Percentiles rank a stretch among this genome's conserved stretches.
These are phyloP conservation scores for Epichloe uncinata DNA, from an alignment of 2,329 filamentous ascomycete genomes.

Conservation along the genomic window DNA sequence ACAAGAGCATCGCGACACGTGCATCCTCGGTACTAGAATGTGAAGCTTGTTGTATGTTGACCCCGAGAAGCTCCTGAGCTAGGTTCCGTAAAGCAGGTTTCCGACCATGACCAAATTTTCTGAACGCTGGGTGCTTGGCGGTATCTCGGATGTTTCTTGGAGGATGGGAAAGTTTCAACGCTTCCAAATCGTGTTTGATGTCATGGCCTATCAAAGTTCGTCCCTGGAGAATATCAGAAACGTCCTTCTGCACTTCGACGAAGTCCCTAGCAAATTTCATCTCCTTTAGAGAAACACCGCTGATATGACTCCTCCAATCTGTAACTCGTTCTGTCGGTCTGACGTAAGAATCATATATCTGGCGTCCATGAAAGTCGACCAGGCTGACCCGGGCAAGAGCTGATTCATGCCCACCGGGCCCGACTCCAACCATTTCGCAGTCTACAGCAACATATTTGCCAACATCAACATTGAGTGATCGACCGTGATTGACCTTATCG, in stretches of 20 bases:
- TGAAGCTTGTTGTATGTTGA: conserved; percentile 49
- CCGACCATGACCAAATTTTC: conserved; percentile 51
- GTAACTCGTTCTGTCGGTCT: conserved; percentile 64
- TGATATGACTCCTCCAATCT: conserved; percentile 81
- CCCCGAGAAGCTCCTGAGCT: conserved; percentile 40
- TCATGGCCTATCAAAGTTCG: conserved; percentile 75
- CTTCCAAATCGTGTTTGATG: conserved; percentile 64
- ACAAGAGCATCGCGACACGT: conserved; percentile 78
- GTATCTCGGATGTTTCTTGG: conserved; percentile 74
- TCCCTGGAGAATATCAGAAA: conserved; percentile 54
- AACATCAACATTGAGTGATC: conserved; percentile 48
- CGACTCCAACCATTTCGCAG: conserved; percentile 96
- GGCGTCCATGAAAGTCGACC: conserved; percentile 85
- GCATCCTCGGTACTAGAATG: conserved; percentile 70
- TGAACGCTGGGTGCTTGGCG: conserved; percentile 61
- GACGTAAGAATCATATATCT: conserved; percentile 91
- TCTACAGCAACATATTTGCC: conserved; percentile 91
- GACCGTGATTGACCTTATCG: conserved; percentile 49
- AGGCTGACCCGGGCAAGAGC: conserved; percentile 76
- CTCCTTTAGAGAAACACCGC: conserved; percentile 63
- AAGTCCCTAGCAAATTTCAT: conserved; percentile 60
- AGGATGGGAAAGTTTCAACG: conserved; percentile 66
- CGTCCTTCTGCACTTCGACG: conserved; percentile 59
- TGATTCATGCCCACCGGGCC: conserved; percentile 54
- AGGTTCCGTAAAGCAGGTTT: conserved; percentile 54